Conservation (phyloP, 441 rosid genomes). For the Populus tomentosa region DNA sequence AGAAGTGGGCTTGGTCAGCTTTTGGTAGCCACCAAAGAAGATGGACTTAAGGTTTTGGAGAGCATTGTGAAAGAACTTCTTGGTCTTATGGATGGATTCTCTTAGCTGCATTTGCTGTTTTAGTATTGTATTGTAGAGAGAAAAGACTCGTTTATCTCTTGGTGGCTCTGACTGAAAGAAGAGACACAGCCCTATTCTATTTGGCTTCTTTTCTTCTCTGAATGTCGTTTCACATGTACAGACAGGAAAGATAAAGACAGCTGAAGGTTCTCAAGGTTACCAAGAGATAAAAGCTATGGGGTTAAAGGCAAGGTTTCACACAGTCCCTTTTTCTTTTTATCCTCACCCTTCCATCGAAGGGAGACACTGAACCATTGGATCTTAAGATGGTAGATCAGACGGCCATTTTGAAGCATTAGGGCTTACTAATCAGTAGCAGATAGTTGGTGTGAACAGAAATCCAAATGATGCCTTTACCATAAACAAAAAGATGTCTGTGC, state of each 20-base stretch:
- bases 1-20: constrained; percentile 47
- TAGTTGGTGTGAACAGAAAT: constrained; percentile 5
- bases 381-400: constrained; percentile 15
- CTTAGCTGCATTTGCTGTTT: constrained; percentile 47
- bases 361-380: constrained; percentile 28
- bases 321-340: constrained; percentile 8
- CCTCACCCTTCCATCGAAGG: constrained; percentile 1
- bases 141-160: constrained; percentile 5
- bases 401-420: constrained; percentile 3
- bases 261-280: constrained; percentile 13
- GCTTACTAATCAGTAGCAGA: neutral
- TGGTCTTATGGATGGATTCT: constrained; percentile 57
- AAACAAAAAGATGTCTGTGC: constrained; percentile 13
- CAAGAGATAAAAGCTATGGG: constrained; percentile 22
- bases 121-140: neutral
- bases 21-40: constrained; percentile 42
- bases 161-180: constrained; percentile 8
- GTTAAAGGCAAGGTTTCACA: constrained; percentile 16
- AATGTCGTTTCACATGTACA: constrained; percentile 14
- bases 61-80: constrained; percentile 47
- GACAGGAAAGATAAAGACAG: constrained; percentile 26
- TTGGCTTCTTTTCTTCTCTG: constrained; percentile 9
- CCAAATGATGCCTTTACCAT: constrained; percentile 21
- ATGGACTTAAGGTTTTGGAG: constrained; percentile 49
- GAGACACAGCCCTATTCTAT: constrained; percentile 11